A percentile compares a stretch with the other conserved stretches of the same genome.
Evolutionary conservation across 2,329 filamentous ascomycete genomes (phyloP).

Genomic region (Ascochyta koolunga): DNA sequence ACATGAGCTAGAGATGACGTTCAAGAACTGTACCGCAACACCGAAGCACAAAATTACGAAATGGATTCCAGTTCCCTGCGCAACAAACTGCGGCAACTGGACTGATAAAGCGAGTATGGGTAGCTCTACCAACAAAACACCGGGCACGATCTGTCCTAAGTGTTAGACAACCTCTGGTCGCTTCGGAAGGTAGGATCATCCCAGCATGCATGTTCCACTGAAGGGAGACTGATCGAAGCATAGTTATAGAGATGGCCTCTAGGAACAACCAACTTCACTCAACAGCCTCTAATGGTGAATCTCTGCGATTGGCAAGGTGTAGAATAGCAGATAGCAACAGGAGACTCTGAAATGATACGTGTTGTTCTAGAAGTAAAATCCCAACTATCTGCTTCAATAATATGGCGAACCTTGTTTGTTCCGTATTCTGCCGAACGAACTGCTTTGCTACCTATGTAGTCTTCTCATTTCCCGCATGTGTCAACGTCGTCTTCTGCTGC

Average conservation of each 20-base stretch:
- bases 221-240: not conserved
- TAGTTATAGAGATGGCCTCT: not conserved
- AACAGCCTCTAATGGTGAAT: not conserved
- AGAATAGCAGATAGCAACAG: not conserved
- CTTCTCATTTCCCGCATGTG: no score
- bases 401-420: no score
- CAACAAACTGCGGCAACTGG: not conserved
- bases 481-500: no score
- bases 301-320: not conserved
- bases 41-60: not conserved
- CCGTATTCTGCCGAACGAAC: no score
- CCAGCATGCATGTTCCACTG: not conserved
- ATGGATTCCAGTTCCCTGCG: not conserved
- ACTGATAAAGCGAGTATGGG: not conserved
- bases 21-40: not conserved
- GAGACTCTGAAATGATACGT: not conserved
- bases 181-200: slow-evolving; percentile 30
- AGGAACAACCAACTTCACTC: not conserved
- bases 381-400: no score
- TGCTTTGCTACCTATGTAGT: no score
- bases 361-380: no score
- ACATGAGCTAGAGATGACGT: not conserved
- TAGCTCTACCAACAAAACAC: not conserved
- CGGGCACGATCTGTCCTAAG: not conserved
- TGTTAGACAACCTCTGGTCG: not conserved